Evolutionary conservation across 345 rosid genomes (phyloP).

Genomic region (Bruguiera parviflora): DNA sequence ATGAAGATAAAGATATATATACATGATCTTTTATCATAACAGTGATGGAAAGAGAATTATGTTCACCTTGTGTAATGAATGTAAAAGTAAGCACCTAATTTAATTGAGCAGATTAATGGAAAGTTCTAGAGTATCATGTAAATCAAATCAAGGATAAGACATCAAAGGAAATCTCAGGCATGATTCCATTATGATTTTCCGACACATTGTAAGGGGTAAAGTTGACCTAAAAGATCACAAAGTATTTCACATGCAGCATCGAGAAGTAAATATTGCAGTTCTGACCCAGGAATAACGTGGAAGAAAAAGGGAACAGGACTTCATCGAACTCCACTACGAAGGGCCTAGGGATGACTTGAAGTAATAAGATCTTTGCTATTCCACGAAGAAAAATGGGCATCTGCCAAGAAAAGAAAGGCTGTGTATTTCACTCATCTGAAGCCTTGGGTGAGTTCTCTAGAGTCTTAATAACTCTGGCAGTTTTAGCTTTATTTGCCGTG

Average conservation of each 20-base stretch:
- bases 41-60: not conserved
- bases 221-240: not conserved
- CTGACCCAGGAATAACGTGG: conserved; percentile 15
- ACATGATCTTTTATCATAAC: not conserved
- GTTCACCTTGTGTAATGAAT: not conserved
- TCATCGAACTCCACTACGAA: conserved; percentile 31
- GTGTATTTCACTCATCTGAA: conserved; percentile 21
- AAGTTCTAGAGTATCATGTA: too few species aligned
- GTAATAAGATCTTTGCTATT: conserved; percentile 5
- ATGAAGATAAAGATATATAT: not conserved
- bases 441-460: conserved; percentile 76
- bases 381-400: conserved; percentile 3
- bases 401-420: conserved; percentile 1
- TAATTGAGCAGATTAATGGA: not conserved
- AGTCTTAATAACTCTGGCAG: conserved; percentile 43
- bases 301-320: conserved; percentile 22
- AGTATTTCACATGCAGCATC: conserved; percentile 1
- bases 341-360: conserved; percentile 12
- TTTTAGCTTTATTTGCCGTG: conserved; percentile 47
- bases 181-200: too few species aligned
- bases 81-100: not conserved
- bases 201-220: not conserved
- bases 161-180: too few species aligned
- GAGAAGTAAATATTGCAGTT: not conserved
- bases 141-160: too few species aligned